Evolutionary conservation across 495 filamentous ascomycete genomes (phyloP).

Genomic region (Pseudotulostoma volvatum): DNA sequence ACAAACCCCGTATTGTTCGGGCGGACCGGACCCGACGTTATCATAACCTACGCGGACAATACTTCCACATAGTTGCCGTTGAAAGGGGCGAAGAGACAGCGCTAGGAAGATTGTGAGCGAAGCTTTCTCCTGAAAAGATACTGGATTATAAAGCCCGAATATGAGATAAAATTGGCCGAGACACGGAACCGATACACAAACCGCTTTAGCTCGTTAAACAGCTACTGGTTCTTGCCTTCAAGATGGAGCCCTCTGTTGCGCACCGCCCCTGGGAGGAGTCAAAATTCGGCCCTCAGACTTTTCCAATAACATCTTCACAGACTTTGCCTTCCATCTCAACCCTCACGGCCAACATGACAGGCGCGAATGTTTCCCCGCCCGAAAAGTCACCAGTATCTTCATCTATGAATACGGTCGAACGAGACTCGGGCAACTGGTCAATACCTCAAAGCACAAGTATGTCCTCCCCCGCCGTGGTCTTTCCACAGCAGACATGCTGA

Average conservation of each 20-base stretch:
- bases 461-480: conserved; percentile 7
- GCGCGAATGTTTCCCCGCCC: conserved; percentile 9
- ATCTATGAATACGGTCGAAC: conserved; percentile 33
- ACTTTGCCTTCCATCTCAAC: conserved; percentile 34
- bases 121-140: too few relatives aligned
- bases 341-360: conserved; percentile 27
- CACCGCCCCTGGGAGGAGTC: conserved; percentile 29
- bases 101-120: too few relatives aligned
- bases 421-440: conserved; percentile 36
- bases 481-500: conserved; percentile 9
- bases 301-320: conserved; percentile 16
- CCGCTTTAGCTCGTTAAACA: too few relatives aligned
- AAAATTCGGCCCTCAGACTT: conserved; percentile 20
- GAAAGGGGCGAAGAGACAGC: too few relatives aligned
- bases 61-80: too few relatives aligned
- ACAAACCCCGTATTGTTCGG: too few relatives aligned
- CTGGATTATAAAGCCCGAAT: too few relatives aligned
- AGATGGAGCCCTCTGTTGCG: conserved; percentile 25
- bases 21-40: too few relatives aligned
- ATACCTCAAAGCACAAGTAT: conserved; percentile 35
- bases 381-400: conserved; percentile 30
- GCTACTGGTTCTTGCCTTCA: too few relatives aligned
- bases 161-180: too few relatives aligned
- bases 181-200: too few relatives aligned
- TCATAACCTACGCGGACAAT: too few relatives aligned